phyloP scores from a whole-genome alignment of 345 rosid species.

The Arabidopsis suecica region DNA sequence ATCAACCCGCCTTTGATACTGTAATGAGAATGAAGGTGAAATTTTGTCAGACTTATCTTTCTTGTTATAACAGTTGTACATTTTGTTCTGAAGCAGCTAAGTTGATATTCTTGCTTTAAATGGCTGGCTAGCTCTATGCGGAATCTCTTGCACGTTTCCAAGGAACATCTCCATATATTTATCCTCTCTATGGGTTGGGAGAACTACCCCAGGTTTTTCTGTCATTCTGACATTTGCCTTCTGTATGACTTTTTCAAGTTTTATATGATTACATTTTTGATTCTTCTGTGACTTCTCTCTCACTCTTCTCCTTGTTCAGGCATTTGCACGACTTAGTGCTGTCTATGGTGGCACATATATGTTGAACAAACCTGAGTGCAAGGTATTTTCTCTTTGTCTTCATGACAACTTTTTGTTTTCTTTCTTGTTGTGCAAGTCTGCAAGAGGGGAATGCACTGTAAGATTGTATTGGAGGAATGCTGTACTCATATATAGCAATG shows the following conservation, averaged over 20 bases:
- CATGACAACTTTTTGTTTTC: slow-evolving; percentile 1
- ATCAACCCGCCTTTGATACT: slow-evolving; percentile 75
- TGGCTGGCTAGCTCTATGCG: slow-evolving; percentile 73
- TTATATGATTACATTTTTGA: slow-evolving; percentile 5
- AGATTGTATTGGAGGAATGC: slow-evolving; percentile 13
- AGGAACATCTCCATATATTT: slow-evolving; percentile 91
- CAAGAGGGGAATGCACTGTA: background rate
- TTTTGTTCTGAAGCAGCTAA: slow-evolving; percentile 6
- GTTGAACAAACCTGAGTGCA: slow-evolving; percentile 94
- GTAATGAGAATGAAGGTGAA: slow-evolving; percentile 89
- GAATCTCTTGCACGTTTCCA: slow-evolving; percentile 93
- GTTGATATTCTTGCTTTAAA: slow-evolving; percentile 34
- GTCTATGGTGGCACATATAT: slow-evolving; percentile 97
- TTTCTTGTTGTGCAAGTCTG: slow-evolving; percentile 24
- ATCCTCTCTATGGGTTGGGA: slow-evolving; percentile 92
- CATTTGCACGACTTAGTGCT: slow-evolving; percentile 95
- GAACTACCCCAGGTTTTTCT: slow-evolving; percentile 87
- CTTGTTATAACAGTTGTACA: background rate
- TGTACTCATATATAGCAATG: slow-evolving; percentile 23
- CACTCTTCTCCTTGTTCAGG: slow-evolving; percentile 49
- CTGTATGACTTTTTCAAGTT: background rate
- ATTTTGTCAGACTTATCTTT: slow-evolving; percentile 16
- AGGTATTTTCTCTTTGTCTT: slow-evolving; percentile 53
- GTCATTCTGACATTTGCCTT: slow-evolving; percentile 24
- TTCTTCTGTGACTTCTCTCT: slow-evolving; percentile 23